Conservation (phyloP, 306 rosid species). For the Medicago ruthenica region DNA sequence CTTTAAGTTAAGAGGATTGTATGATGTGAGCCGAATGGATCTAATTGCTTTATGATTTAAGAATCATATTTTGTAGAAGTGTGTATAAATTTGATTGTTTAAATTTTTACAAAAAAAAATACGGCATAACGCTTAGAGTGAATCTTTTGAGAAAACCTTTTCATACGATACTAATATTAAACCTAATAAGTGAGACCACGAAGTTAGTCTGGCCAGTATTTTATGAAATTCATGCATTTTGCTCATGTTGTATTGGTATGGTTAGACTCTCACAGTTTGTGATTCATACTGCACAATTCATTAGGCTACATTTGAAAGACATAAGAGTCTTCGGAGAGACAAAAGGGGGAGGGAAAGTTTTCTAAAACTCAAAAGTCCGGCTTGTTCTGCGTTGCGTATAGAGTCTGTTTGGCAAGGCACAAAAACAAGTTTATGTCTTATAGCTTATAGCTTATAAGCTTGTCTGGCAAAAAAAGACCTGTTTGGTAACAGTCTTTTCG, state of each 20-base stretch:
- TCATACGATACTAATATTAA: slow-evolving; percentile 7
- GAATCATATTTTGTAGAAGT: not conserved
- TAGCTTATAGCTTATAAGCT: no score
- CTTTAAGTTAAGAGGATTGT: slow-evolving; percentile 1
- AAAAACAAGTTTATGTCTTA: no score
- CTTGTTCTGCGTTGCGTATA: not conserved
- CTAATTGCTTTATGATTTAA: not conserved
- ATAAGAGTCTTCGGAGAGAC: not conserved
- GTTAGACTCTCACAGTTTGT: not conserved
- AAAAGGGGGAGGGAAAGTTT: not conserved
- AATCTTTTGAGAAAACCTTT: slow-evolving; percentile 21
- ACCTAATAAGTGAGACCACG: not conserved
- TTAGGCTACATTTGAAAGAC: not conserved
- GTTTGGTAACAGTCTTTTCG: no score
- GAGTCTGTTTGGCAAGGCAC: no score
- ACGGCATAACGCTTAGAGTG: not conserved
- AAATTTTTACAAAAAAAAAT: not conserved
- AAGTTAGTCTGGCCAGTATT: slow-evolving; percentile 18
- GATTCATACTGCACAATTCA: not conserved
- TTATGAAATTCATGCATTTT: not conserved
- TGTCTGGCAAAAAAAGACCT: no score
- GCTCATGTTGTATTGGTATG: slow-evolving; percentile 13
- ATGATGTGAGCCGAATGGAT: slow-evolving; percentile 6
- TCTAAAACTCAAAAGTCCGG: not conserved
- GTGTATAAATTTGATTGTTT: slow-evolving; percentile 10